Evolutionary conservation across 768 basidiomycete genomes (phyloP).

Genomic region (Cyclocybe aegerita): DNA sequence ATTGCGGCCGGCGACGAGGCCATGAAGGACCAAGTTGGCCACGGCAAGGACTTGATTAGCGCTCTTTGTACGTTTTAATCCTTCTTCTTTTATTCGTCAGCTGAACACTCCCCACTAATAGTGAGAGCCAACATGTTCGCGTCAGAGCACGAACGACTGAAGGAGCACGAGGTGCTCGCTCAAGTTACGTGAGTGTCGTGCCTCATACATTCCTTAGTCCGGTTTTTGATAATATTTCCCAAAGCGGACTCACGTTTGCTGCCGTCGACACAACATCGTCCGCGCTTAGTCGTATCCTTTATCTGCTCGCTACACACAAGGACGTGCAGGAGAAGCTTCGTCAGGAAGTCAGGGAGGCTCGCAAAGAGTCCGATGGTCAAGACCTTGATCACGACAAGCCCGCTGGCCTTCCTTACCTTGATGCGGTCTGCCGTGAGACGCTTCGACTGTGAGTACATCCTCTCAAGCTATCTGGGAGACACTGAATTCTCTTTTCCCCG

Average conservation of each 20-base stretch:
- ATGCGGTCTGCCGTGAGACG: slow-evolving; percentile 40
- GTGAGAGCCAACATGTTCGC: slow-evolving; percentile 35
- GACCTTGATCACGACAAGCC: slow-evolving; percentile 39
- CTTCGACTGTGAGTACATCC: slow-evolving; percentile 30
- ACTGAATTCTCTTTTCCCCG: no score
- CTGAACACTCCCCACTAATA: slow-evolving; percentile 5
- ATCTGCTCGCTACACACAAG: slow-evolving; percentile 28
- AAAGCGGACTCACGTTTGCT: slow-evolving; percentile 32
- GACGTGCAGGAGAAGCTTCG: slow-evolving; percentile 35
- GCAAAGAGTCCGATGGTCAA: slow-evolving; percentile 10
- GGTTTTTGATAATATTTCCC: neutral
- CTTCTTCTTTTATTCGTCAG: neutral
- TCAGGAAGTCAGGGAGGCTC: slow-evolving; percentile 30
- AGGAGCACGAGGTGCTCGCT: slow-evolving; percentile 32
- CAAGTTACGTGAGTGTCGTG: slow-evolving; percentile 25
- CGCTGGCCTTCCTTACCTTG: slow-evolving; percentile 33
- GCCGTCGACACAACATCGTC: slow-evolving; percentile 45
- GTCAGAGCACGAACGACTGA: slow-evolving; percentile 27
- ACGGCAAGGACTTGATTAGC: slow-evolving; percentile 48
- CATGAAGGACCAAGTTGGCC: slow-evolving; percentile 29
- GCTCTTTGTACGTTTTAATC: slow-evolving; percentile 34
- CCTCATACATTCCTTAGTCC: neutral
- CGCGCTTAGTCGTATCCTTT: slow-evolving; percentile 34
- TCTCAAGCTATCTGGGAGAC: neutral
- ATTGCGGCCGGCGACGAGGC: slow-evolving; percentile 32